Evolutionary conservation across 2,329 filamentous ascomycete species (phyloP).

Genomic region (Trichoderma endophyticum): DNA sequence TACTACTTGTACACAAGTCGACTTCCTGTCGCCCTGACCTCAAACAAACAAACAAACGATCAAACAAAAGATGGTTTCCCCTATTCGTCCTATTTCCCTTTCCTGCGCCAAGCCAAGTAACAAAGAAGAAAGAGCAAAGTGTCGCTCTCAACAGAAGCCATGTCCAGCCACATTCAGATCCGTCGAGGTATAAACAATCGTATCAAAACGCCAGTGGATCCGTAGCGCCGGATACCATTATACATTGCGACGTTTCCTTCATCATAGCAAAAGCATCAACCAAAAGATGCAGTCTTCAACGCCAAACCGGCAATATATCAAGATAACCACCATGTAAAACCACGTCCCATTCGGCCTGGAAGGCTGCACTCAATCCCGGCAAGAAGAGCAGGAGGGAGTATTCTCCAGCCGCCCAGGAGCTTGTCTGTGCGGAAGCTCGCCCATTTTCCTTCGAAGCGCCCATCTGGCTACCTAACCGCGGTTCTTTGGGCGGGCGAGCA

Average conservation of each 20-base stretch:
- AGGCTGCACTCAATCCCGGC: background rate
- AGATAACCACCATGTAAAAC: background rate
- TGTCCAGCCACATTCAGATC: slow-evolving; percentile 23
- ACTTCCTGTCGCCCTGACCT: background rate
- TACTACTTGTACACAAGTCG: slow-evolving; percentile 3
- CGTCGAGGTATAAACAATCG: slow-evolving; percentile 25
- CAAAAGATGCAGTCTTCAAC: slow-evolving; percentile 2
- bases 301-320: background rate
- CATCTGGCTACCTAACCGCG: slow-evolving; percentile 39
- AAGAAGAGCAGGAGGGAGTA: background rate
- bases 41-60: background rate
- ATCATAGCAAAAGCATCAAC: slow-evolving; percentile 6
- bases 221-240: slow-evolving; percentile 4
- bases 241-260: slow-evolving; percentile 11
- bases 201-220: slow-evolving; percentile 28
- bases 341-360: background rate
- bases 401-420: background rate
- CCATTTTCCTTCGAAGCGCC: slow-evolving; percentile 3
- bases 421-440: background rate
- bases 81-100: slow-evolving; percentile 5
- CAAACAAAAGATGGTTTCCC: background rate
- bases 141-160: slow-evolving; percentile 16
- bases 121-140: slow-evolving; percentile 19
- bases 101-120: slow-evolving; percentile 17
- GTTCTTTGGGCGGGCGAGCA: slow-evolving; percentile 59